Evolutionary conservation across 208 protist species (phyloP).

Genomic region (Tritrichomonas musculus): DNA sequence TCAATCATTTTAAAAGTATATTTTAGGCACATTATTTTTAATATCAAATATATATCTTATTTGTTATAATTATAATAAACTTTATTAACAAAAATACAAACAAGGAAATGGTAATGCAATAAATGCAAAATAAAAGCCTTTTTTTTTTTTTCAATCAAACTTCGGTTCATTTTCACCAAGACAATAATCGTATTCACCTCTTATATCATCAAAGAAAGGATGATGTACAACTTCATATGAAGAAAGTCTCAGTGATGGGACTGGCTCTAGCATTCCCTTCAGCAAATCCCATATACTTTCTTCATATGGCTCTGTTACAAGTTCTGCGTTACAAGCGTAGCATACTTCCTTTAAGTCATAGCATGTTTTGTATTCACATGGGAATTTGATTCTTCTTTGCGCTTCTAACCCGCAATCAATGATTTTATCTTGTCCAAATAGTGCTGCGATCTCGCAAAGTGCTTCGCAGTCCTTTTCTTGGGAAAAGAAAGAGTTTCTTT

Average conservation of each 20-base stretch:
- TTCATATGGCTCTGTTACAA: neutral
- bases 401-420: neutral
- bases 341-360: neutral
- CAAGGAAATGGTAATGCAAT: no score
- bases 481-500: conserved; percentile 38
- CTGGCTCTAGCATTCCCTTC: neutral
- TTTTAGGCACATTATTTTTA: no score
- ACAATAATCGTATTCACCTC: no score
- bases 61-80: no score
- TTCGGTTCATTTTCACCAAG: no score
- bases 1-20: no score
- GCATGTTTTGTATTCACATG: neutral
- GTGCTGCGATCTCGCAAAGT: conserved; percentile 1
- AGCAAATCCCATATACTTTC: neutral
- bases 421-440: neutral
- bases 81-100: no score
- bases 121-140: no score
- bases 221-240: no score
- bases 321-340: neutral
- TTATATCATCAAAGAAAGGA: no score
- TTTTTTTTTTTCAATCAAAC: no score
- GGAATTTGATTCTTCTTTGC: neutral
- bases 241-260: neutral
- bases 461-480: neutral
- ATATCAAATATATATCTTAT: no score